phyloP scores from a whole-genome alignment of 2,329 filamentous ascomycete species.

The Fusarium solani-melongenae region DNA sequence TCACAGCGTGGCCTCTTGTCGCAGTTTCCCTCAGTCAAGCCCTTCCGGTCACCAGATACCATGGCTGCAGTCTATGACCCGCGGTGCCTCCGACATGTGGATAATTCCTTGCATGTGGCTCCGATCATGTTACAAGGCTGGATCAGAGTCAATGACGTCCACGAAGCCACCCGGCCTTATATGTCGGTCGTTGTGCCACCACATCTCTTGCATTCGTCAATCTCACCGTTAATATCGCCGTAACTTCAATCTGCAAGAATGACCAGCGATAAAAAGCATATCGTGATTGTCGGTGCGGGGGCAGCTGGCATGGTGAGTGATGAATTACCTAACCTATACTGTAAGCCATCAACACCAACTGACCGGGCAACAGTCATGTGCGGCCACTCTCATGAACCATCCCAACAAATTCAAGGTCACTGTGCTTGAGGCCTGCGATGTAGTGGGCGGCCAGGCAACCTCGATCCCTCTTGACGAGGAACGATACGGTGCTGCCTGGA shows the following conservation, averaged over 20 bases:
- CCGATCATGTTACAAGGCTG: background rate
- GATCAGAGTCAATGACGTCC: conserved; percentile 31
- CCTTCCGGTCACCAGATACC: background rate
- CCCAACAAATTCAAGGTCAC: conserved; percentile 74
- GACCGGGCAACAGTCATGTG: conserved; percentile 63
- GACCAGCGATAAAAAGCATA: conserved; percentile 51
- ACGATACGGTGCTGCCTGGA: conserved; percentile 67
- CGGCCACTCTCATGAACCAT: conserved; percentile 73
- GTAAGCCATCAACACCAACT: background rate
- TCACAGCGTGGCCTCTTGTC: background rate
- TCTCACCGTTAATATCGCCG: background rate
- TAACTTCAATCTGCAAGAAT: background rate
- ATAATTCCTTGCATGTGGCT: background rate
- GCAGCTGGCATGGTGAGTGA: conserved; percentile 67
- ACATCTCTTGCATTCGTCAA: background rate
- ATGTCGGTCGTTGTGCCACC: background rate
- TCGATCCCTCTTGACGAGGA: conserved; percentile 68
- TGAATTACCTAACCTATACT: background rate
- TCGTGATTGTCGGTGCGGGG: conserved; percentile 71
- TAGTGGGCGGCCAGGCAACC: conserved; percentile 71
- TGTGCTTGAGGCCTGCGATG: conserved; percentile 67
- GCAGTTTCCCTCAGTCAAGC: background rate
- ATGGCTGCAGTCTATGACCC: background rate
- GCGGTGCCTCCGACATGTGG: background rate
- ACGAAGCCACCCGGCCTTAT: conserved; percentile 5